Percentiles rank a stretch among this genome's conserved stretches.
phyloP scores from a whole-genome alignment of 2,329 filamentous ascomycete species.

The Exophiala calicioides region DNA sequence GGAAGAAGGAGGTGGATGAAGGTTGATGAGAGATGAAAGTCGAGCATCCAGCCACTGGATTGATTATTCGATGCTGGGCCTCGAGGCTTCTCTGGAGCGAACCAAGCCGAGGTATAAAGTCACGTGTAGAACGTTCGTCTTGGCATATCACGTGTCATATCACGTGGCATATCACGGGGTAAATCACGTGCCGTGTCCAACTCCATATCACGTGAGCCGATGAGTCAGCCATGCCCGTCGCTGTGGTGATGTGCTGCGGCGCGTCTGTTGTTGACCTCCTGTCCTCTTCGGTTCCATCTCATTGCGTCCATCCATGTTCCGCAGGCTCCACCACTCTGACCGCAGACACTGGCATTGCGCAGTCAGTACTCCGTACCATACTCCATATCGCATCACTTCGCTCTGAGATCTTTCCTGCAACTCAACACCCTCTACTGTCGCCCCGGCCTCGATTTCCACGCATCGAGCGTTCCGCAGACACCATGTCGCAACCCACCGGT shows the following conservation, averaged over 20 bases:
- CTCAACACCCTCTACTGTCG: no score
- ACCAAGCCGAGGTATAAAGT: constrained; percentile 1
- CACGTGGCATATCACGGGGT: not conserved
- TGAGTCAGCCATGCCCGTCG: constrained; percentile 1
- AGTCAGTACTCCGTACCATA: no score
- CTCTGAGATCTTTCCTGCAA: no score
- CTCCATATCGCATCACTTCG: no score
- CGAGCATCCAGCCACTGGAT: no score
- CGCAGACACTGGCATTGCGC: not conserved
- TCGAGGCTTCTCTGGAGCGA: no score
- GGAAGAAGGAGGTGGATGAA: not conserved
- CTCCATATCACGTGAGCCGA: not conserved
- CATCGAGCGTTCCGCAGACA: constrained; percentile 30
- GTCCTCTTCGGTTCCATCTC: not conserved
- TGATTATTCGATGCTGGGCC: no score
- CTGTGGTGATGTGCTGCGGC: constrained; percentile 4
- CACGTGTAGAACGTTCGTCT: no score
- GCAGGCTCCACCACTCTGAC: no score
- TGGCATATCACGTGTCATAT: not conserved
- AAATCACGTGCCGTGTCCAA: not conserved
- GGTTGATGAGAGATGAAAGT: not conserved
- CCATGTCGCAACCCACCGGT: constrained; percentile 83
- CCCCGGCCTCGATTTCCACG: not conserved
- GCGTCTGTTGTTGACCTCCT: not conserved
- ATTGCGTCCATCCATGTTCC: not conserved